A percentile compares a stretch with the other conserved stretches of the same genome.
Conservation (phyloP, 495 filamentous ascomycete species). For the Terfezia boudieri region DNA sequence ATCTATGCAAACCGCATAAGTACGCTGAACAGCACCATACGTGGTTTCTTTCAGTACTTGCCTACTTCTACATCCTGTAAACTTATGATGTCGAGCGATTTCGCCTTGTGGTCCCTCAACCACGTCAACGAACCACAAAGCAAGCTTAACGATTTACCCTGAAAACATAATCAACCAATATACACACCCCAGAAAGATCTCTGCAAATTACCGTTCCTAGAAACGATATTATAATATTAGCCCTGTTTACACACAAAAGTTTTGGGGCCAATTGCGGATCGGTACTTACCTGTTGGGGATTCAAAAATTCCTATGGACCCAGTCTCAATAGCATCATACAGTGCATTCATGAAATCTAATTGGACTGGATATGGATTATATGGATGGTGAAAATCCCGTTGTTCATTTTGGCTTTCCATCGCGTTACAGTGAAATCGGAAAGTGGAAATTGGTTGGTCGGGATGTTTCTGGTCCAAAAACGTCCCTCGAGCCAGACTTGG, state of each 20-base stretch:
- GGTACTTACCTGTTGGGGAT: slow-evolving; percentile 54
- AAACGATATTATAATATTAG: background rate
- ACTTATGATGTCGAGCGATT: slow-evolving; percentile 32
- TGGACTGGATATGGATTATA: slow-evolving; percentile 84
- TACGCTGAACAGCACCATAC: background rate
- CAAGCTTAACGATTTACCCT: slow-evolving; percentile 93
- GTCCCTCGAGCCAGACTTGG: too few species aligned
- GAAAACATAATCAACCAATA: background rate
- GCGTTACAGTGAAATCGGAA: slow-evolving; percentile 2
- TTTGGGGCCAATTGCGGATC: background rate
- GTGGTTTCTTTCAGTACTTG: slow-evolving; percentile 6
- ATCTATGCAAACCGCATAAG: slow-evolving; percentile 20
- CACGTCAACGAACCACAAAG: slow-evolving; percentile 87
- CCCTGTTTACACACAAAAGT: background rate
- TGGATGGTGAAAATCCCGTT: slow-evolving; percentile 63
- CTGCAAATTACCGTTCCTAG: slow-evolving; percentile 18
- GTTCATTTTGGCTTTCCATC: slow-evolving; percentile 4
- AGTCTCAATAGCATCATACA: slow-evolving; percentile 61
- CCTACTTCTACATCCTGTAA: slow-evolving; percentile 16
- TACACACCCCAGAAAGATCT: too few species aligned
- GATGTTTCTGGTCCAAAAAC: too few species aligned
- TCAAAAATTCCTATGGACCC: slow-evolving; percentile 78
- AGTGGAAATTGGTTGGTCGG: too few species aligned
- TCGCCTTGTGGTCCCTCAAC: slow-evolving; percentile 66
- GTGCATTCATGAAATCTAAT: slow-evolving; percentile 63